phyloP scores from a whole-genome alignment of 345 rosid species.

The Luvunga scandens region DNA sequence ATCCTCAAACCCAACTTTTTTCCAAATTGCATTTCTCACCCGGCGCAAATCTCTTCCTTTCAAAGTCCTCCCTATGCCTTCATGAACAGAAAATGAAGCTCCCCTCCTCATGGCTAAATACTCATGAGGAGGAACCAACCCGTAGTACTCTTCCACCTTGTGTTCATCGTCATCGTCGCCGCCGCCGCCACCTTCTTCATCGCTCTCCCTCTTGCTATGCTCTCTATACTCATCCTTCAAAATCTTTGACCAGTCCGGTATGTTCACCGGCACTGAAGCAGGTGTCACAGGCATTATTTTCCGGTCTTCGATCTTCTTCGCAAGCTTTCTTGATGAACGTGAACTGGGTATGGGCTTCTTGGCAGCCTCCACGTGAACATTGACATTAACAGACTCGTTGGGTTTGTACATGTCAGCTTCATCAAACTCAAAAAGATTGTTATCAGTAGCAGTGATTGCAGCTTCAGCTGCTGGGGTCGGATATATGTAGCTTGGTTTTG shows the following conservation, averaged over 20 bases:
- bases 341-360: constrained; percentile 40
- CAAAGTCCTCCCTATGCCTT: constrained; percentile 53
- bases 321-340: constrained; percentile 31
- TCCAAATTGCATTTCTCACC: constrained; percentile 63
- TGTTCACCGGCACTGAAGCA: constrained; percentile 64
- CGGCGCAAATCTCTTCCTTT: constrained; percentile 61
- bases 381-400: constrained; percentile 8
- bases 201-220: constrained; percentile 30
- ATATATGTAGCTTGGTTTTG: constrained; percentile 44
- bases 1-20: constrained; percentile 60
- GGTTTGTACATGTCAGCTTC: constrained; percentile 52
- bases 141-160: constrained; percentile 8
- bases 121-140: constrained; percentile 56
- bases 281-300: constrained; percentile 12
- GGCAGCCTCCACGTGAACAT: constrained; percentile 15
- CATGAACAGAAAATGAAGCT: constrained; percentile 51
- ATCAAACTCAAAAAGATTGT: constrained; percentile 46
- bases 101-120: constrained; percentile 55
- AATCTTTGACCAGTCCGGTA: constrained; percentile 87
- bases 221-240: constrained; percentile 40
- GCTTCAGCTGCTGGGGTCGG: constrained; percentile 30
- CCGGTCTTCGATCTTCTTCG: constrained; percentile 27
- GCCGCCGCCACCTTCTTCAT: constrained; percentile 8
- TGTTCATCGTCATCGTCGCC: constrained; percentile 14
- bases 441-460: constrained; percentile 12